phyloP scores from a whole-genome alignment of 2,329 filamentous ascomycete genomes.

The Fusarium sp. region DNA sequence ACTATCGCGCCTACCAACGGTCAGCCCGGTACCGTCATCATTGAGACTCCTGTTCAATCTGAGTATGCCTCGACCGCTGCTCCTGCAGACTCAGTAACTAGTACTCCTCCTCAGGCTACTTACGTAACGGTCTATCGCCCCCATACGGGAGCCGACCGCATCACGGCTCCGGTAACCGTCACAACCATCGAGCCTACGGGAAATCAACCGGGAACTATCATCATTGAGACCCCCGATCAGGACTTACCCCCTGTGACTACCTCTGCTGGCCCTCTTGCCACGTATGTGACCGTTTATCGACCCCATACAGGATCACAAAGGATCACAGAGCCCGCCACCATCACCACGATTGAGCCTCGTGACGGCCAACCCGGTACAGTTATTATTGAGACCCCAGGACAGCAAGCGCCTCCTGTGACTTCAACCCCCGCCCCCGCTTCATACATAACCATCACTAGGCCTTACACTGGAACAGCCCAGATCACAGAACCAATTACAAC shows the following conservation, averaged over 20 bases:
- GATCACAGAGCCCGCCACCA: constrained; percentile 25
- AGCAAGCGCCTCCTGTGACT: constrained; percentile 27
- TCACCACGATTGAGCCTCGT: constrained; percentile 30
- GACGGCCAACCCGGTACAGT: constrained; percentile 30
- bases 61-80: constrained; percentile 3
- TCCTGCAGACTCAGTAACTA: constrained; percentile 1
- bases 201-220: constrained; percentile 30
- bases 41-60: constrained; percentile 26
- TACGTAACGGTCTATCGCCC: constrained; percentile 35
- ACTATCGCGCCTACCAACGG: constrained; percentile 22
- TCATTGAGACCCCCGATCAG: constrained; percentile 30
- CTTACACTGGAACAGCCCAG: constrained; percentile 17
- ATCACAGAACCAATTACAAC: constrained; percentile 21
- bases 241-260: constrained; percentile 29
- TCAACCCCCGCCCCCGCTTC: constrained; percentile 12
- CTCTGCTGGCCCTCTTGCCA: constrained; percentile 16
- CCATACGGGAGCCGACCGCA: constrained; percentile 22
- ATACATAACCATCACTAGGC: constrained; percentile 31
- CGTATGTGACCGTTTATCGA: constrained; percentile 31
- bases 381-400: constrained; percentile 35
- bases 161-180: constrained; percentile 24
- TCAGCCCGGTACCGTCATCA: constrained; percentile 31
- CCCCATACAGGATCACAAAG: constrained; percentile 20
- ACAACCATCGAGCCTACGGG: constrained; percentile 25
- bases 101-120: constrained; percentile 1